phyloP scores from a whole-genome alignment of 2,329 filamentous ascomycete genomes.

The Fonsecaea pugnacius region DNA sequence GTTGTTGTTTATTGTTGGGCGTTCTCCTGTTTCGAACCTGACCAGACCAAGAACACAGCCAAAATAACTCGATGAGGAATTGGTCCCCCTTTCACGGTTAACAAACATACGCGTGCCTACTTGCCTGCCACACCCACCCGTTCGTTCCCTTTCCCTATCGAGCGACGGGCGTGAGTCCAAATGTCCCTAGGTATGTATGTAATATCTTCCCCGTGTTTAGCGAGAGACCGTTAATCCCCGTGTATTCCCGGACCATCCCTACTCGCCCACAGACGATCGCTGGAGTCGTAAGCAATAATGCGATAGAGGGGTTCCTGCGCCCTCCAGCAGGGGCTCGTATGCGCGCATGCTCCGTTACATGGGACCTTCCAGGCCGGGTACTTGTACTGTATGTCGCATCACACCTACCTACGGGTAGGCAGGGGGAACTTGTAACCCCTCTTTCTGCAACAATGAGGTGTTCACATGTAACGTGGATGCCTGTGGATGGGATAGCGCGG shows the following conservation, averaged over 20 bases:
- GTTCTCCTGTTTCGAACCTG: too few species aligned
- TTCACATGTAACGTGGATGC: constrained; percentile 13
- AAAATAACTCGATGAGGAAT: neutral
- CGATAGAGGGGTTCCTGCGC: neutral
- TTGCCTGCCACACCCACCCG: neutral
- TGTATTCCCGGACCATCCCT: neutral
- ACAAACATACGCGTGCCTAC: neutral
- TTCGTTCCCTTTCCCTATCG: neutral
- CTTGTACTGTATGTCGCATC: constrained; percentile 1
- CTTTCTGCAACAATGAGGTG: constrained; percentile 10
- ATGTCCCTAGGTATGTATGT: constrained; percentile 4
- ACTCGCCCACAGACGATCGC: constrained; percentile 2
- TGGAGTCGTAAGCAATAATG: neutral
- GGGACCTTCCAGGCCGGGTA: too few species aligned
- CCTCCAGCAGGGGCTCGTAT: too few species aligned
- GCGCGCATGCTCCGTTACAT: too few species aligned
- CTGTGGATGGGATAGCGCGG: constrained; percentile 11
- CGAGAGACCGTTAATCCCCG: constrained; percentile 11
- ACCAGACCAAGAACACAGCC: neutral
- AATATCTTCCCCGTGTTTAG: constrained; percentile 1
- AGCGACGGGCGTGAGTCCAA: constrained; percentile 2
- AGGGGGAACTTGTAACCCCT: neutral
- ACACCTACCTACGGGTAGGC: neutral
- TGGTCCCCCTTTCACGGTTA: neutral
- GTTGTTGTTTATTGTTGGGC: too few species aligned